Evolutionary conservation across 1,139 yeast species (phyloP).

Genomic region (Yamadazyma pseudoaaseri): DNA sequence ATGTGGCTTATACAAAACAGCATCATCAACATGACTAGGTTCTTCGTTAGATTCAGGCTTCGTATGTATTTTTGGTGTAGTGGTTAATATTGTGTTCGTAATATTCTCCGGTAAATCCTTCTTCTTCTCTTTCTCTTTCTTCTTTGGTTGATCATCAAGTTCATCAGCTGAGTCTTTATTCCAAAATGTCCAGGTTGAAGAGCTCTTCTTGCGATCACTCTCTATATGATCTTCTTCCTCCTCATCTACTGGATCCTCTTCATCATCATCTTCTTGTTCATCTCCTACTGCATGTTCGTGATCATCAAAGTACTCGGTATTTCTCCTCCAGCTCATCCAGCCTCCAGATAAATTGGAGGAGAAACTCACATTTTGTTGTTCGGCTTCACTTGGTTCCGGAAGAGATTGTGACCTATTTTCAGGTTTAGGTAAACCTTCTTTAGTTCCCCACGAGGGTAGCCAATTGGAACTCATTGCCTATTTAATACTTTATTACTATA

Average conservation of each 20-base stretch:
- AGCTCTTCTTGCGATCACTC: conserved; percentile 26
- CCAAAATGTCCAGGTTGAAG: conserved; percentile 41
- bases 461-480: conserved; percentile 12
- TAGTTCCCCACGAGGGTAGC: conserved; percentile 11
- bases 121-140: conserved; percentile 11
- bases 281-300: conserved; percentile 13
- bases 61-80: conserved; percentile 23
- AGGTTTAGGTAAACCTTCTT: background rate
- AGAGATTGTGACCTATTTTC: background rate
- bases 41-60: background rate
- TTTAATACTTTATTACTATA: background rate
- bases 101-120: conserved; percentile 10
- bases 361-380: background rate
- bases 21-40: conserved; percentile 35
- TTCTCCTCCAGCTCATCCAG: conserved; percentile 11
- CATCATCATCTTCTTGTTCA: conserved; percentile 23
- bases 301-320: conserved; percentile 7
- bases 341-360: background rate
- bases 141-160: conserved; percentile 4
- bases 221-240: conserved; percentile 32
- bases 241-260: conserved; percentile 23
- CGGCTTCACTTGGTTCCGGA: background rate
- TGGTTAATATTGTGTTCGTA: conserved; percentile 35
- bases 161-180: conserved; percentile 12
- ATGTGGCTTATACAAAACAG: conserved; percentile 48